Evolutionary conservation across 2,329 filamentous ascomycete species (phyloP).

Genomic region (Sclerotinia sclerotiorum): DNA sequence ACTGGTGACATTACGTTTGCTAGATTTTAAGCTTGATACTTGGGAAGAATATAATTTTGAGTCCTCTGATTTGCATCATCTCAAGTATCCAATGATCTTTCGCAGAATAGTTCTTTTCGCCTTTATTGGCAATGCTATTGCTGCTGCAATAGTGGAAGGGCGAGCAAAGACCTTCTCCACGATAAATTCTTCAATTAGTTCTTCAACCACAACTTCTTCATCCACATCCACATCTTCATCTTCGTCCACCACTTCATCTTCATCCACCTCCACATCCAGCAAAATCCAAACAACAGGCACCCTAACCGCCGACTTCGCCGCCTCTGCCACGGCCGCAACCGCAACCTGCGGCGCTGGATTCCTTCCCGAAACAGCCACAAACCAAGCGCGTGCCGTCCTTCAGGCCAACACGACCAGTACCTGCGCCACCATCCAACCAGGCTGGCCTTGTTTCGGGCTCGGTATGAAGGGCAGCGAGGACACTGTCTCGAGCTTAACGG

Average conservation of each 20-base stretch:
- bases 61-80: not conserved
- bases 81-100: not conserved
- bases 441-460: not conserved
- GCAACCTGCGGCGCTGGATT: not conserved
- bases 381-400: not conserved
- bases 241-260: not conserved
- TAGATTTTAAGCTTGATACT: not conserved
- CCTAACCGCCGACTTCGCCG: not conserved
- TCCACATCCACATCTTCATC: not conserved
- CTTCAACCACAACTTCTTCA: not conserved
- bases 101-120: not conserved
- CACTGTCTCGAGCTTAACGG: too few species aligned
- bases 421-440: not conserved
- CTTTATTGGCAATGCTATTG: slow-evolving; percentile 3
- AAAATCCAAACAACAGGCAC: not conserved
- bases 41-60: too few species aligned
- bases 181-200: not conserved
- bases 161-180: not conserved
- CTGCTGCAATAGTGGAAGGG: not conserved
- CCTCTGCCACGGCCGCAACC: not conserved
- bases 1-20: not conserved
- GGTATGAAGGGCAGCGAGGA: not conserved
- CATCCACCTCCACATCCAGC: not conserved
- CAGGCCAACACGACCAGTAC: not conserved
- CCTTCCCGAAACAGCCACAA: not conserved